Base-by-base conservation (phyloP, 2,329 filamentous ascomycete genomes). In the Myriangium duriaei region DNA sequence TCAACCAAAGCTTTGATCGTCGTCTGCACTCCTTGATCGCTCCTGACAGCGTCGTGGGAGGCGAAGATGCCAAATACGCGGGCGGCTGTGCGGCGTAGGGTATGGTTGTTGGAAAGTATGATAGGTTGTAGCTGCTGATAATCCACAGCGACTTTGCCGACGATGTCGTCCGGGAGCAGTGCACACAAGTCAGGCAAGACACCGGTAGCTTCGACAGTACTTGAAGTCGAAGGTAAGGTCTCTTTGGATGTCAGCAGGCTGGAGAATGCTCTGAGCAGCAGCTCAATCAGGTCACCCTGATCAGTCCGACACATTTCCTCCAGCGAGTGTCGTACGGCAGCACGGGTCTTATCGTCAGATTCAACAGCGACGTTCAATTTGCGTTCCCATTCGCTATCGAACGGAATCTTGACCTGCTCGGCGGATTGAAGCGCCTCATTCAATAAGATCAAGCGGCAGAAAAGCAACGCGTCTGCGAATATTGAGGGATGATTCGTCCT, bases 341-440 rank as follows among this genome's bases (percentile, higher is more conserved):
- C 58, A 29, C 83, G 71, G 9, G 75, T 74, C 32, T 68, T 62
- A 41, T 79, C 68, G 50, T 88, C 81, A 4, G 79, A 81, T 29
- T 76, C 71, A 18, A 91, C 67, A 5, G 80, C 68, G 1, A 76
- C 73, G 47, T 87, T 81, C 2, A 96, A 65, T 47, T 81, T 79
- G 32, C 78, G 69, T 53, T 86, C 81, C 91, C 91, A 96, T 45
- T 88, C 82, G 32, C 80, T 76, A 47, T 88, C 80, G 15, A 85
- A 56, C 7, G 71, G 68, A 15, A 69, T 55, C 3, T 56, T 53
- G 11, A 49, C 42, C 11, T 68, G 58, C 1, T 56, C 52, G 10
- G 63, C 62, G 10, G 60, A 53, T 14, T 49, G 41, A 16, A 79
- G 57, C 29, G 76, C 73, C 50, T 74, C 63, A 46, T 71, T 65